Conservation (phyloP, 192 early-diverging fungal genomes). For the Entomortierella chlamydospora region DNA sequence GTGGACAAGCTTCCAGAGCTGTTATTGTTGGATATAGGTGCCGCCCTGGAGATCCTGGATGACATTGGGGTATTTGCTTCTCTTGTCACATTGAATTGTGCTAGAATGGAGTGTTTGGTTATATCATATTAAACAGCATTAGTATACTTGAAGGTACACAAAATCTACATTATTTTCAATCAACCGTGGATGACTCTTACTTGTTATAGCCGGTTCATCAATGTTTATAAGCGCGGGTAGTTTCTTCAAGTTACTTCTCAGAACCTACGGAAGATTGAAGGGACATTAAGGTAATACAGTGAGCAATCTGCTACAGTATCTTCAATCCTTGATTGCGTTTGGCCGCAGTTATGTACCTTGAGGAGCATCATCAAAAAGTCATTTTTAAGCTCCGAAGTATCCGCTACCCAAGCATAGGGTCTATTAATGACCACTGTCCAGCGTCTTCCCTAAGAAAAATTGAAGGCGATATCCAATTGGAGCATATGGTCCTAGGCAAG, state of each 20-base stretch:
- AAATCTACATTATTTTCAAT: no score
- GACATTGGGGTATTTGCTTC: constrained; percentile 7
- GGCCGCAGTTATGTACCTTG: constrained; percentile 24
- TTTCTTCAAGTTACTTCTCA: constrained; percentile 54
- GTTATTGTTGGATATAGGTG: constrained; percentile 30
- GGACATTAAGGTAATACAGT: no score
- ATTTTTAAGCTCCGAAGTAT: constrained; percentile 58
- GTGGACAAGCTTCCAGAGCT: background rate
- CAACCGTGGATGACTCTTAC: background rate
- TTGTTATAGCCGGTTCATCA: constrained; percentile 58
- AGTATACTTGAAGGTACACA: no score
- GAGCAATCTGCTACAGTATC: no score
- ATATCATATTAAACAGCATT: no score
- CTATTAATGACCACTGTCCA: constrained; percentile 65
- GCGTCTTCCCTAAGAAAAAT: constrained; percentile 44
- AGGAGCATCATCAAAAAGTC: constrained; percentile 60
- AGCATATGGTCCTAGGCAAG: no score
- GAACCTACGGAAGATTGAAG: constrained; percentile 31
- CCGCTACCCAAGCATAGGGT: constrained; percentile 64
- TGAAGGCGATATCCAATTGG: background rate
- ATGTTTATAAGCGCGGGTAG: constrained; percentile 63
- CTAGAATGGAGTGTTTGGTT: constrained; percentile 21
- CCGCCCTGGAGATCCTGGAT: constrained; percentile 14
- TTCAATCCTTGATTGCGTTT: no score
- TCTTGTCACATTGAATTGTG: constrained; percentile 42